Conservation (phyloP, 2,329 filamentous ascomycete genomes). For the Beauveria medogensis region DNA sequence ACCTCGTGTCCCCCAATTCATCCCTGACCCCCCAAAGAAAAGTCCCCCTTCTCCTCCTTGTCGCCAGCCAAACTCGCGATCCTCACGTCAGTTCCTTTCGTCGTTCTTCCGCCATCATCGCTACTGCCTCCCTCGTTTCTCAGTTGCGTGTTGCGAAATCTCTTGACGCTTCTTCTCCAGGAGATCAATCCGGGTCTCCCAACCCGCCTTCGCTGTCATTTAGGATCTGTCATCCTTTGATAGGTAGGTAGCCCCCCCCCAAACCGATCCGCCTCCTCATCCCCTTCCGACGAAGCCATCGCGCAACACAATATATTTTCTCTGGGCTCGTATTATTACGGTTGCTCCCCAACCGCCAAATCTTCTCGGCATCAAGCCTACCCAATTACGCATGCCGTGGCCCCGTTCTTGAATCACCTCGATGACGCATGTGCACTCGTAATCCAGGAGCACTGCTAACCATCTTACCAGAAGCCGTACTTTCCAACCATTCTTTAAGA, state of each 20-base stretch:
- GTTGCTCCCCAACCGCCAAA: not conserved
- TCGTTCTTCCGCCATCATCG: conserved; percentile 26
- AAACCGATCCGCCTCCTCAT: not conserved
- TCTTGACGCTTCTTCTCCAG: conserved; percentile 1
- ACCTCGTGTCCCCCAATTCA: conserved; percentile 15
- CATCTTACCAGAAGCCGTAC: conserved; percentile 18
- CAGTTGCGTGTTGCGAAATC: conserved; percentile 10
- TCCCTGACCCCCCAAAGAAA: conserved; percentile 19
- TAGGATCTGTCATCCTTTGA: conserved; percentile 9
- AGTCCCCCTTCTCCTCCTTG: conserved; percentile 16
- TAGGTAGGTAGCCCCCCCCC: conserved; percentile 1
- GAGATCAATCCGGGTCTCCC: not conserved
- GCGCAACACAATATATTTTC: not conserved
- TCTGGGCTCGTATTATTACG: not conserved
- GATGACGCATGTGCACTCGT: not conserved
- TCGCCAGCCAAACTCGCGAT: conserved; percentile 13
- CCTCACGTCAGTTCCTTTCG: conserved; percentile 18
- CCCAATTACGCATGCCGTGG: not conserved
- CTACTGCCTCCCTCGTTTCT: conserved; percentile 26
- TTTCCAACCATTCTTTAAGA: conserved; percentile 22
- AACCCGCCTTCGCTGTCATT: conserved; percentile 1
- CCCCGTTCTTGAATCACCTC: not conserved
- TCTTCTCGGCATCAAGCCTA: not conserved
- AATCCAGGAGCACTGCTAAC: conserved; percentile 3
- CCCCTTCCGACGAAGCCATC: conserved; percentile 1